Evolutionary conservation across 805 yeast genomes (phyloP), one percentile per base, ranked within the genome.

Genomic region (Cyberlindnera xishuangbannaensis): DNA sequence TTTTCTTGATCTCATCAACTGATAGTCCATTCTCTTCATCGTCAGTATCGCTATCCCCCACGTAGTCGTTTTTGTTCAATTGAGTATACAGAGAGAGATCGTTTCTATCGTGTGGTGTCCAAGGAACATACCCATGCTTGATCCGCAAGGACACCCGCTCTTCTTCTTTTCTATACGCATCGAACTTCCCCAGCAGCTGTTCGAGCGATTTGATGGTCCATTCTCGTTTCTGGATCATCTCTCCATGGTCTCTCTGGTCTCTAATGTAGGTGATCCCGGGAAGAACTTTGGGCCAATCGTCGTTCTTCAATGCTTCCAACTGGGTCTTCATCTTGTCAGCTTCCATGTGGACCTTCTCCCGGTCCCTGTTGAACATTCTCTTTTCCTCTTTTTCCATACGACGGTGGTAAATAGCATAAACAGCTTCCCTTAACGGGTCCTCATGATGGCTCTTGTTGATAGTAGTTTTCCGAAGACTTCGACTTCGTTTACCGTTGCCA

Each of bases 321-420:
- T 76, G 69, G 13, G 42, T 27, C 15, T 34, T 42, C 41, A 65
- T 49, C 28, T 63, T 68, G 39, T 78, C 83, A 21, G 72, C 69
- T 43, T 82, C 88, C 5, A 62, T 50, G 26, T 65, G 50, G 23
- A 76, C 62, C 38, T 69, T 64, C 28, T 64, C 68, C n/a, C 73
- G 59, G 44, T 83, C 92, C 5, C 69, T 58, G 31, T 53, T 53
- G 19, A 43, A 22, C 69, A 78, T 75, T 25, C 69, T 64, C 46
- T 71, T 70, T 54, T 82, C 92, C 31, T 77, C 80, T 33, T 73
- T 72, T 44, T 71, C 80, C 74, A 78, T 72, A 16, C 73, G 61
- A 25, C 66, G 62, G 55, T 81, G 85, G 45, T 69, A 71, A 9
- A 59, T 40, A 19, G 52, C 47, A 48, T 60, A 76, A 11, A 62